A percentile compares a stretch with the other conserved stretches of the same genome.
Conservation (phyloP, 2,329 filamentous ascomycete genomes). For the Colletotrichum sp. region DNA sequence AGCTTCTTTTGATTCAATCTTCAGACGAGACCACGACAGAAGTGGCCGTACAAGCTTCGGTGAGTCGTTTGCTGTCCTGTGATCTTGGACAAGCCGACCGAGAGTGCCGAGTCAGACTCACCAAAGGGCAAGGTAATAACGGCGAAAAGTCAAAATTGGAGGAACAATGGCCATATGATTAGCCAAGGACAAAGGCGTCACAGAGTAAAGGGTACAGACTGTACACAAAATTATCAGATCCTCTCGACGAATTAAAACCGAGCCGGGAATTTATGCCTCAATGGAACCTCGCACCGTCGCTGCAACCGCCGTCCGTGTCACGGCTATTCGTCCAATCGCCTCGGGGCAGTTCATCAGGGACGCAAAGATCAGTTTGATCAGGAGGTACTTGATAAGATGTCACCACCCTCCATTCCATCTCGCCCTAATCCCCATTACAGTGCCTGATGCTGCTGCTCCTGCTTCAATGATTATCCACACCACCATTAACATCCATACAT, state of each 20-base stretch:
- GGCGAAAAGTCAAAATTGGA: neutral
- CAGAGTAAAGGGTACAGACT: neutral
- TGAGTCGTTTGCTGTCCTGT: neutral
- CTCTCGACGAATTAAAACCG: neutral
- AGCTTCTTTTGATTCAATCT: neutral
- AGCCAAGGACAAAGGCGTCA: neutral
- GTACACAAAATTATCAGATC: neutral
- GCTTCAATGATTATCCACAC: neutral
- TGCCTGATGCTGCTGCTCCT: neutral
- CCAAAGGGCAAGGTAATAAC: rapidly evolving
- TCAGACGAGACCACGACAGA: neutral
- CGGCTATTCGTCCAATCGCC: conserved; percentile 8
- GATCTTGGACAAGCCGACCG: neutral
- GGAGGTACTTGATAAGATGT: conserved; percentile 21
- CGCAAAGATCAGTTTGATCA: neutral
- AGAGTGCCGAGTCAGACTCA: neutral
- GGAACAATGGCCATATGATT: neutral
- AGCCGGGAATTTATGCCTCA: conserved; percentile 6
- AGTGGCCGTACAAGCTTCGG: neutral
- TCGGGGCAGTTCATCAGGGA: conserved; percentile 1
- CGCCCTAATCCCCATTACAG: neutral
- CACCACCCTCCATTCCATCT: neutral
- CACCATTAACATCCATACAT: neutral
- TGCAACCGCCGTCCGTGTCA: neutral
- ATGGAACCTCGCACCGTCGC: neutral